phyloP scores from a whole-genome alignment of 768 basidiomycete species.

The Infundibulicybe gibba region DNA sequence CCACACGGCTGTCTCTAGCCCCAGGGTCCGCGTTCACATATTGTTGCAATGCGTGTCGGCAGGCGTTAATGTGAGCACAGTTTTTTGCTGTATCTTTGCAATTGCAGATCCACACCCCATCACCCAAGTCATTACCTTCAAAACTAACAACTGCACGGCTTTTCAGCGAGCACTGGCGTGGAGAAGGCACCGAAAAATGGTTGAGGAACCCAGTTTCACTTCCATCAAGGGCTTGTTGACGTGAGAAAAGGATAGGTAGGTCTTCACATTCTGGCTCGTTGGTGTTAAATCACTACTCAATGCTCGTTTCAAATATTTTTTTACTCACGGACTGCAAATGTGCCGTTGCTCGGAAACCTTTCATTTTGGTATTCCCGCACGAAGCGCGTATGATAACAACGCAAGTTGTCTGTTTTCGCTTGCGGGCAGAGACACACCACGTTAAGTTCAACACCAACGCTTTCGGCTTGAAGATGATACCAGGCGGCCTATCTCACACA shows the following conservation, averaged over 20 bases:
- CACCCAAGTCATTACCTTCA: constrained; percentile 3
- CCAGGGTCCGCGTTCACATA: too few relatives aligned
- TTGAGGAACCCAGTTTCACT: constrained; percentile 1
- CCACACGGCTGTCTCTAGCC: too few relatives aligned
- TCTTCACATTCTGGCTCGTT: not conserved
- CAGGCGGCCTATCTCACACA: not conserved
- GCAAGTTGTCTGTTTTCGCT: not conserved
- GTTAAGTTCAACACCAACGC: constrained; percentile 6
- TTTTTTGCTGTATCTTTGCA: constrained; percentile 3
- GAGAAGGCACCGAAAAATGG: constrained; percentile 5
- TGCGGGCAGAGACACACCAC: too few relatives aligned
- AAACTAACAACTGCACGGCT: constrained; percentile 4
- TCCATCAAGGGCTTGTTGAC: not conserved
- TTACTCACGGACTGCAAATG: not conserved
- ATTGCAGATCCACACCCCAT: constrained; percentile 7
- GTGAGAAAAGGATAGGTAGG: constrained; percentile 6
- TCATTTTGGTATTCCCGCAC: constrained; percentile 1
- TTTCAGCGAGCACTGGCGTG: not conserved
- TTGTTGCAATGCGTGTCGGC: constrained; percentile 6
- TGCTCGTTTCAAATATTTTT: too few relatives aligned
- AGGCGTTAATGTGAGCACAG: constrained; percentile 7
- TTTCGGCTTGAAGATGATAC: constrained; percentile 6
- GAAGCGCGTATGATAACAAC: constrained; percentile 5
- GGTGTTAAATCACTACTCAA: too few relatives aligned
- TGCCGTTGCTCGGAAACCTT: constrained; percentile 5